Percentiles rank a stretch among this genome's conserved stretches.
phyloP scores from a whole-genome alignment of 1,284 basidiomycete genomes.

The Stygiomarasmius scandens region DNA sequence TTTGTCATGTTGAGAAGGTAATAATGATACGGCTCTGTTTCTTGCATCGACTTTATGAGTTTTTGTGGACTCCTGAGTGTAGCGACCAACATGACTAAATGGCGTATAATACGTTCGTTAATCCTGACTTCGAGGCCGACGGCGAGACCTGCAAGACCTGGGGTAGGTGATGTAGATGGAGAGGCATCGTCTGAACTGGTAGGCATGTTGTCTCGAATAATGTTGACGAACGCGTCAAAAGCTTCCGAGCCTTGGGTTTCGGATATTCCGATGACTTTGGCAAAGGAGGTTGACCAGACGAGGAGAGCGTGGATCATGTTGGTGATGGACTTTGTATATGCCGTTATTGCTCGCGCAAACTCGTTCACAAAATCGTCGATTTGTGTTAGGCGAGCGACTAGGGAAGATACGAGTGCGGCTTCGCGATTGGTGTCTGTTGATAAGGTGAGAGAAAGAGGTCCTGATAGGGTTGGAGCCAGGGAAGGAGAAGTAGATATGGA shows the following conservation, averaged over 20 bases:
- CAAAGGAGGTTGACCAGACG: slow-evolving; percentile 67
- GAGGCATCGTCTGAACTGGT: too few species aligned
- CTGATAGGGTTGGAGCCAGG: too few species aligned
- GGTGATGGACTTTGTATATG: slow-evolving; percentile 39
- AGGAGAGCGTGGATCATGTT: slow-evolving; percentile 49
- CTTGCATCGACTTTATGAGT: slow-evolving; percentile 68
- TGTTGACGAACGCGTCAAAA: slow-evolving; percentile 68
- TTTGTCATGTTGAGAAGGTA: slow-evolving; percentile 59
- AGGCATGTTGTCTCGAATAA: slow-evolving; percentile 61
- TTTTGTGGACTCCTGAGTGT: slow-evolving; percentile 65
- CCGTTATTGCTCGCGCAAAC: neutral
- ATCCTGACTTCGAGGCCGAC: slow-evolving; percentile 55
- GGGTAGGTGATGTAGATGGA: too few species aligned
- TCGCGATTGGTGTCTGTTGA: too few species aligned
- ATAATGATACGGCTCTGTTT: slow-evolving; percentile 68
- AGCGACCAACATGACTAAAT: too few species aligned
- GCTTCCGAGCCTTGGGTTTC: slow-evolving; percentile 57
- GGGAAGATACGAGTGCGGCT: too few species aligned
- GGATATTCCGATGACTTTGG: slow-evolving; percentile 65
- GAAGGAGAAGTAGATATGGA: too few species aligned
- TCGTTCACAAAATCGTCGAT: too few species aligned
- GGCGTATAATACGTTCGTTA: too few species aligned
- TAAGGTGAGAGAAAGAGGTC: too few species aligned
- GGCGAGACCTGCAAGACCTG: slow-evolving; percentile 57
- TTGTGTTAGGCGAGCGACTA: too few species aligned